Evolutionary conservation across 768 basidiomycete species (phyloP).

Genomic region (Termitomyces heimii): DNA sequence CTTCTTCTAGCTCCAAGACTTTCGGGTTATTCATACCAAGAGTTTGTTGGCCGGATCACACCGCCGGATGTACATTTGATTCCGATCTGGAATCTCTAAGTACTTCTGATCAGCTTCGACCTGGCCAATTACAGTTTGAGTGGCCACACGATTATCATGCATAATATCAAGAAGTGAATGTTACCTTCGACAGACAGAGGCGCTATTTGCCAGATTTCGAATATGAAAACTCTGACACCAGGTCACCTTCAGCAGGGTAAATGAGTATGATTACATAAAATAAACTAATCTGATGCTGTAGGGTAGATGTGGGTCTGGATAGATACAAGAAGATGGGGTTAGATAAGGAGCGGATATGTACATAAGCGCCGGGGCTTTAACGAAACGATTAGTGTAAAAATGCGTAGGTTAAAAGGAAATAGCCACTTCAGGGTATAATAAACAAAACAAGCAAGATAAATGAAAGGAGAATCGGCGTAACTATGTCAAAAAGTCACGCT

Average conservation of each 20-base stretch:
- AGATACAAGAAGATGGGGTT: slow-evolving; percentile 15
- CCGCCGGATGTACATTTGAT: not conserved
- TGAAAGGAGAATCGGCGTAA: slow-evolving; percentile 31
- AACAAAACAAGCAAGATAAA: slow-evolving; percentile 34
- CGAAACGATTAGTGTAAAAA: slow-evolving; percentile 28
- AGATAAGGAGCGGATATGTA: slow-evolving; percentile 24
- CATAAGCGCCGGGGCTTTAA: slow-evolving; percentile 28
- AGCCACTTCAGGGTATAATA: slow-evolving; percentile 29
- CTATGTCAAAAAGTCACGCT: slow-evolving; percentile 25
- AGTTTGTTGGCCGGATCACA: not conserved
- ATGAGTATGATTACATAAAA: slow-evolving; percentile 18
- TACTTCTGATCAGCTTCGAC: not conserved
- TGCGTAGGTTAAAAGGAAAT: slow-evolving; percentile 23
- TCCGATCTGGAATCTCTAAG: not conserved
- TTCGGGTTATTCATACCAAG: not conserved
- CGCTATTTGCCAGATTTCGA: not conserved
- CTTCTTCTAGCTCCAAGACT: not conserved
- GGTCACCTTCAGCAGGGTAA: slow-evolving; percentile 5
- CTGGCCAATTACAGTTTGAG: not conserved
- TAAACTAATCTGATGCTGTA: slow-evolving; percentile 15
- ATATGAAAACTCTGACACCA: not conserved
- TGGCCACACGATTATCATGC: not conserved
- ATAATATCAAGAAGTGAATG: not conserved
- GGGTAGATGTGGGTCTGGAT: slow-evolving; percentile 18
- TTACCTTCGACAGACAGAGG: not conserved